Base-by-base conservation (phyloP, 352 stramenopile species). In the Blastocystis sp. region DNA sequence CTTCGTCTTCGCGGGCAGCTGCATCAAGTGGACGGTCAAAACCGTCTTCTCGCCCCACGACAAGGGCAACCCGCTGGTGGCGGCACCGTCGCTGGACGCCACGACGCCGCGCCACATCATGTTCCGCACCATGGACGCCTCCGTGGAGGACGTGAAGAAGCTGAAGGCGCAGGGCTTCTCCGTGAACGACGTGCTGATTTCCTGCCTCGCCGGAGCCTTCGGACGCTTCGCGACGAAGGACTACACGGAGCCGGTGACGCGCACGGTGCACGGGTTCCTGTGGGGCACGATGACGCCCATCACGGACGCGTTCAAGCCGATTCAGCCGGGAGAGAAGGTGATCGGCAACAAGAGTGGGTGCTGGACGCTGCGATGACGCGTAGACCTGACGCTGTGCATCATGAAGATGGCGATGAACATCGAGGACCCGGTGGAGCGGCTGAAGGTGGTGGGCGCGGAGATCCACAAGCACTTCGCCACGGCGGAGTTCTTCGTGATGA, bases 111-210 rank as follows among this genome's bases (percentile, higher is more conserved):
- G 66, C 21, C 66, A 77, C 66, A 77, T 77, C 33, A 41, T 77
- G 3, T 77, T 59, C 33, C 66, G 66, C 26, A 77, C 66, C 3
- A 77, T 77, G 66, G 66, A 77, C 33, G 50, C 66, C 45, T 51
- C 66, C 37, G 33, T 77, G n/a, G 12, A 13, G 12, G 66, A 67
- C 35, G 24, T 82, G 4, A 70, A 82, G 74, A 12, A 29, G 24
- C 31, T 82, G 24, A 82, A 82, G 31, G n/a, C 33, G 9, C 1
- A 33, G 12, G 74, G 74, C 24, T 82, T 50, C 41, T 66, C 74
- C 24, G 74, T 82, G n/a, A 82, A 82, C 41, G 74, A 82, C 41
- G 39, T 82, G n/a, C 24, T 82, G 26, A 70, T 70, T 50, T 70
- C 55, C 24, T 82, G 74, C 29, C 26, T 82, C 12, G 59, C 61